Conservation (phyloP, 2,329 filamentous ascomycete genomes). For the Trichoderma hamatum region DNA sequence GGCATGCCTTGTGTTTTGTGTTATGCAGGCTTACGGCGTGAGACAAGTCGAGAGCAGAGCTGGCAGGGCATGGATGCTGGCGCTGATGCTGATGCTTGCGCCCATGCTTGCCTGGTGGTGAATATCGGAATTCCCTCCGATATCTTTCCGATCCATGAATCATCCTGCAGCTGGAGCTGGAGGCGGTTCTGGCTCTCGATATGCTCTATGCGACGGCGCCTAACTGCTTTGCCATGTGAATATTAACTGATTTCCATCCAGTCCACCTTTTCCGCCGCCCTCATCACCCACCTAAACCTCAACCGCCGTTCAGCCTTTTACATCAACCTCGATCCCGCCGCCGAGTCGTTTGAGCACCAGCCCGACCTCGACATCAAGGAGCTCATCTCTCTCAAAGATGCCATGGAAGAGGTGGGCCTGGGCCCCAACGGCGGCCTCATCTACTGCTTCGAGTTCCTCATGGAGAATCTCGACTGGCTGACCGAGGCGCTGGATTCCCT, state of each 20-base stretch:
- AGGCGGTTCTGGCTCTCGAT: background rate
- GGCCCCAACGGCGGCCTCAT: constrained; percentile 92
- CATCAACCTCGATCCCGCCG: constrained; percentile 96
- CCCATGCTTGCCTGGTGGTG: background rate
- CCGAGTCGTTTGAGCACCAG: constrained; percentile 86
- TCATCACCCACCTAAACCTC: constrained; percentile 90
- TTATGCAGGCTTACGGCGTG: constrained; percentile 18
- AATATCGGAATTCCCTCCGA: constrained; percentile 5
- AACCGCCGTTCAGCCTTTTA: constrained; percentile 95
- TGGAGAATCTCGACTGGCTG: constrained; percentile 92
- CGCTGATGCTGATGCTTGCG: constrained; percentile 4
- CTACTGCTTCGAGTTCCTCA: constrained; percentile 94
- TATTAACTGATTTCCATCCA: constrained; percentile 39
- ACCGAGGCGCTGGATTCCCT: constrained; percentile 81
- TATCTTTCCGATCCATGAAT: background rate
- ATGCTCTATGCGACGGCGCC: background rate
- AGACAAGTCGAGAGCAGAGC: background rate
- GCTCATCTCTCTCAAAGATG: constrained; percentile 89
- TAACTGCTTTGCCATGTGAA: background rate
- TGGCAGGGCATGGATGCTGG: background rate
- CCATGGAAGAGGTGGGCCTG: constrained; percentile 91
- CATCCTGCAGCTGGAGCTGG: background rate
- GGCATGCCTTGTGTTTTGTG: constrained; percentile 19
- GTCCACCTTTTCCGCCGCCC: constrained; percentile 91
- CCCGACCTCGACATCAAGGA: constrained; percentile 96